Percentiles rank a stretch among this genome's conserved stretches.
Conservation (phyloP, 495 filamentous ascomycete species). For the Apodospora peruviana region DNA sequence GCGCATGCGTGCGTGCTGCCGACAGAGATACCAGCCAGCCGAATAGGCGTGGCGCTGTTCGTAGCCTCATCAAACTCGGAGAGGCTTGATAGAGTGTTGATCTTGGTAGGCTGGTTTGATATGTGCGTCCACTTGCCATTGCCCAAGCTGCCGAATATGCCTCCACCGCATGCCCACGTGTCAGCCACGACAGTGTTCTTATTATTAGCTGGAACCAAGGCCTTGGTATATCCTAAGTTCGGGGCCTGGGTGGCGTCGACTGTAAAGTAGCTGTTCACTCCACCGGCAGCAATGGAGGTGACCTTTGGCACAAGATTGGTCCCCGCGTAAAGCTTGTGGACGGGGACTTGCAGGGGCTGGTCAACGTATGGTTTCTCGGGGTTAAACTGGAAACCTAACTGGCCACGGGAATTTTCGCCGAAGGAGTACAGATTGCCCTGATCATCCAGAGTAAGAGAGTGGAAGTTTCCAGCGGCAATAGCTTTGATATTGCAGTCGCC, state of each 20-base stretch:
- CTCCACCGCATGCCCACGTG: slow-evolving; percentile 79
- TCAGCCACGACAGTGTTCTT: slow-evolving; percentile 57
- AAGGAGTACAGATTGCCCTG: slow-evolving; percentile 79
- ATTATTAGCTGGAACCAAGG: slow-evolving; percentile 28
- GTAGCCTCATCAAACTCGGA: slow-evolving; percentile 77
- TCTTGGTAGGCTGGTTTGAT: slow-evolving; percentile 70
- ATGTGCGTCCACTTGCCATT: slow-evolving; percentile 88
- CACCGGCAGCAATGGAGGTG: slow-evolving; percentile 76
- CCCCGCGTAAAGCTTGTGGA: slow-evolving; percentile 64
- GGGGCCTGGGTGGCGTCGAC: slow-evolving; percentile 61
- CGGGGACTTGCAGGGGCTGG: slow-evolving; percentile 59
- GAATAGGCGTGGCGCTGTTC: slow-evolving; percentile 67
- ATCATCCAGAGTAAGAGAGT: slow-evolving; percentile 71
- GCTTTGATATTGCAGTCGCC: slow-evolving; percentile 55
- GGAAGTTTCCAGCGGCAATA: slow-evolving; percentile 81
- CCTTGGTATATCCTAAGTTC: not conserved
- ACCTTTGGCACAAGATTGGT: slow-evolving; percentile 53
- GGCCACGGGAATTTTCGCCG: slow-evolving; percentile 84
- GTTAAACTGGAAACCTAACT: slow-evolving; percentile 71
- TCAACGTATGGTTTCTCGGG: slow-evolving; percentile 57
- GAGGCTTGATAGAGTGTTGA: slow-evolving; percentile 76
- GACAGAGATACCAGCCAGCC: slow-evolving; percentile 61
- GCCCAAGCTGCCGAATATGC: slow-evolving; percentile 76
- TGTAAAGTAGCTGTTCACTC: slow-evolving; percentile 77
- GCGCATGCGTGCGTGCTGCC: slow-evolving; percentile 77